Base-by-base conservation (phyloP, 106 monocot species). In the Dendrobium chrysotoxum region DNA sequence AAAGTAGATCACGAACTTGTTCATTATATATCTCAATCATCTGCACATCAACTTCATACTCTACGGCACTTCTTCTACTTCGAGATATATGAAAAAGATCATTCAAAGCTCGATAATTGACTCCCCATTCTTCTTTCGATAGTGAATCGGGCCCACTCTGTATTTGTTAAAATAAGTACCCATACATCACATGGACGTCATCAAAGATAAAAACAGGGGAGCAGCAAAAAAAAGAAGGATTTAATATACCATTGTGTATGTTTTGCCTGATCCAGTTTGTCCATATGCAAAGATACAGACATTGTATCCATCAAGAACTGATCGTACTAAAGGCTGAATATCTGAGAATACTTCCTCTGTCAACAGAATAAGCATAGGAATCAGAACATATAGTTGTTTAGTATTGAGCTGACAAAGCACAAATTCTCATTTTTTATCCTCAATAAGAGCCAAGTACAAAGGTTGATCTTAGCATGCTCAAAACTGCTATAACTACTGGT, bases 251-350 rank as follows among this genome's bases (percentile, higher is more conserved):
- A 95, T 95, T 54, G 90, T 95, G 67, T 95, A 91, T 4, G 95
- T 95, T 82, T 95, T 95, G 16, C 95, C 95, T n/a, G 95, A 95
- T 73, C 95, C 92, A 77, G 92, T 95, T 82, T 95, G 95, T 44
- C 95, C 95, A 75, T 95, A 95, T 18, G 95, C 92, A 85, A 90
- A 92, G 40, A 95, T 92, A 61, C 92, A 95, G 4, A 95, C 87
- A 80, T 89, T 92, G 77, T 86, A 92, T 21, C 92, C 95, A 86
- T 92, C 92, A 78, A 92, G 87, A 72, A 89, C 86, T 11, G 92
- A 91, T 12, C 89, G 82, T 72, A 91, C 83, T 61, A 92, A 79
- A 42, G 92, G 90, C 46, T 77, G 91, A 77, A 86, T 94, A 35
- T 94, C 94, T 83, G 83, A 66, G 77, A 83, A 95, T 0, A 95